Evolutionary conservation across 352 stramenopile species (phyloP).

Genomic region (Phytopythium aichiense): DNA sequence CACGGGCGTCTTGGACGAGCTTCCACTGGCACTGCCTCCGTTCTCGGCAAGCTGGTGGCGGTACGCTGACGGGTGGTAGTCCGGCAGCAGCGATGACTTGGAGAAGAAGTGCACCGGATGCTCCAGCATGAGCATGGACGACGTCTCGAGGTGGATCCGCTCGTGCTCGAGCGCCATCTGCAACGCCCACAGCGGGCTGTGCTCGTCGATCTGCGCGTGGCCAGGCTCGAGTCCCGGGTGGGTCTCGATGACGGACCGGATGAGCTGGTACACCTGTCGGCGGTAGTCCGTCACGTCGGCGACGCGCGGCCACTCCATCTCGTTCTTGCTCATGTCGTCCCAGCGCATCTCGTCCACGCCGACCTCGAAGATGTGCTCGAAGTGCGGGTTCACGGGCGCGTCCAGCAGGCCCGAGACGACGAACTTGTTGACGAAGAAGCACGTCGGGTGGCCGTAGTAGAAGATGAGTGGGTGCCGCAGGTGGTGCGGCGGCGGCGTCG

Average conservation of each 20-base stretch:
- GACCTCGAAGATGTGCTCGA: slow-evolving; percentile 96
- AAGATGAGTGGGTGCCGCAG: slow-evolving; percentile 97
- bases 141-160: slow-evolving; percentile 97
- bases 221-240: slow-evolving; percentile 78
- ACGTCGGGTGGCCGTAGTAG: slow-evolving; percentile 97
- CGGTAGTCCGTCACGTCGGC: slow-evolving; percentile 91
- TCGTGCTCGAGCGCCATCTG: slow-evolving; percentile 97
- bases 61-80: slow-evolving; percentile 66
- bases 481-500: slow-evolving; percentile 89
- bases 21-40: not conserved
- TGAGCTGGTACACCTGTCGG: slow-evolving; percentile 86
- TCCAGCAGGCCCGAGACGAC: slow-evolving; percentile 88
- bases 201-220: slow-evolving; percentile 76
- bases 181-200: slow-evolving; percentile 90
- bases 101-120: slow-evolving; percentile 88
- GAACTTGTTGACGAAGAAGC: slow-evolving; percentile 97
- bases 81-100: slow-evolving; percentile 78
- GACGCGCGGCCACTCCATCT: slow-evolving; percentile 92
- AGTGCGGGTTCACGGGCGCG: slow-evolving; percentile 89
- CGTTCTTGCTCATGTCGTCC: slow-evolving; percentile 98
- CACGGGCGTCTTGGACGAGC: slow-evolving; percentile 40
- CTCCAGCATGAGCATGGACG: slow-evolving; percentile 94
- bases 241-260: slow-evolving; percentile 86
- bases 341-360: slow-evolving; percentile 98
- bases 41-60: slow-evolving; percentile 8